Evolutionary conservation across 371 early-diverging fungal species (phyloP).

Genomic region (Smittium culicis): DNA sequence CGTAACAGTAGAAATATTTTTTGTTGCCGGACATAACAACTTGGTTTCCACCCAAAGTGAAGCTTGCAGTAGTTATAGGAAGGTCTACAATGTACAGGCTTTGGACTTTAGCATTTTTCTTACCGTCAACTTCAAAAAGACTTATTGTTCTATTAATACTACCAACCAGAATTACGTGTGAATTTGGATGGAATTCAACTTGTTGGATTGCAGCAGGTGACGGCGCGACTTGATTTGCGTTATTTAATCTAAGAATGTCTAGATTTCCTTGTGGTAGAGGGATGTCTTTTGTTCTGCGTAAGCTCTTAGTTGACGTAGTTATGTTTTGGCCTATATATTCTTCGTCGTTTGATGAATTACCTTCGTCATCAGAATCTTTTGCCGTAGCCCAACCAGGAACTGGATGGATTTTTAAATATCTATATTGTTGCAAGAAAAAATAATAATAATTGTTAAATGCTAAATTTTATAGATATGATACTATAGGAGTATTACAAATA

Average conservation of each 20-base stretch:
- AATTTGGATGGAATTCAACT: constrained; percentile 80
- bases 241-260: constrained; percentile 23
- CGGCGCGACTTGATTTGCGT: constrained; percentile 23
- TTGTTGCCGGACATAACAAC: constrained; percentile 61
- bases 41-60: constrained; percentile 57
- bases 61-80: constrained; percentile 56
- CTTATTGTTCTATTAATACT: constrained; percentile 72
- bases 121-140: constrained; percentile 78
- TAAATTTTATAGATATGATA: neutral
- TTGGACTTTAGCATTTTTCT: constrained; percentile 75
- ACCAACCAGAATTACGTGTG: constrained; percentile 70
- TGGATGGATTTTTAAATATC: constrained; percentile 81
- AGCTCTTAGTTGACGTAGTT: constrained; percentile 13
- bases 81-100: constrained; percentile 66
- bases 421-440: constrained; percentile 25
- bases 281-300: constrained; percentile 18
- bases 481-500: constrained; percentile 36
- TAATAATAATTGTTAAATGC: neutral
- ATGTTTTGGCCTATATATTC: constrained; percentile 10
- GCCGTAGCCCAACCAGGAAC: constrained; percentile 71
- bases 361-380: constrained; percentile 15
- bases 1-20: constrained; percentile 62
- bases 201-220: constrained; percentile 44
- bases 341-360: constrained; percentile 12
- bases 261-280: constrained; percentile 17